Evolutionary conservation across 1,284 basidiomycete genomes (phyloP).

Genomic region (Cutaneotrichosporon spelunceum): DNA sequence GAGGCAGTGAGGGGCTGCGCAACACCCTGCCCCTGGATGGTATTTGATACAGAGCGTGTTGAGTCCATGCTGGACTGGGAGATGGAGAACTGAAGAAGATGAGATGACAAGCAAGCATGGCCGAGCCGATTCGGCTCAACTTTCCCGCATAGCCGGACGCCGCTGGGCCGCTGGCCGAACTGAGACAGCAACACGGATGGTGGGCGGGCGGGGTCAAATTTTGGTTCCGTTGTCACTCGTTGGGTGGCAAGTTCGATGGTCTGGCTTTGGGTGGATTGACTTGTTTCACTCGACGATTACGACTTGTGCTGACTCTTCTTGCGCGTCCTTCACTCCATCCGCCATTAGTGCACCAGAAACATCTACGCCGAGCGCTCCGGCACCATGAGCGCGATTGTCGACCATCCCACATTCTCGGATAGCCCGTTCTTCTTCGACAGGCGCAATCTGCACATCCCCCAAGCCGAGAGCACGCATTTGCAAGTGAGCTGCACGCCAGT

Average conservation of each 20-base stretch:
- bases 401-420: slow-evolving; percentile 50
- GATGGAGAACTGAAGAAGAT: slow-evolving; percentile 4
- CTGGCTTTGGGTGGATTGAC: not conserved
- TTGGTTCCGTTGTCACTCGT: slow-evolving; percentile 12
- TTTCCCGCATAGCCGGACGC: not conserved
- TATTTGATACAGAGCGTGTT: slow-evolving; percentile 17
- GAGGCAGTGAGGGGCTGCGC: not conserved
- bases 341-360: not conserved
- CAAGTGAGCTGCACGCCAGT: slow-evolving; percentile 32
- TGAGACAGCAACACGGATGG: not conserved
- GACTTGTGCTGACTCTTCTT: not conserved
- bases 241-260: slow-evolving; percentile 17
- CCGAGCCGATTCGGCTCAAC: not conserved
- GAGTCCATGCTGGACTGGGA: slow-evolving; percentile 16
- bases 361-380: not conserved
- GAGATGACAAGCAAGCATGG: not conserved
- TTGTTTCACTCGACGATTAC: not conserved
- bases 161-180: not conserved
- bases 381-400: slow-evolving; percentile 23
- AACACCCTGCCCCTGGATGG: not conserved
- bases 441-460: slow-evolving; percentile 39
- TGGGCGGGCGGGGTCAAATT: slow-evolving; percentile 9
- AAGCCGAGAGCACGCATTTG: slow-evolving; percentile 40
- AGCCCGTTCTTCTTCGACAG: slow-evolving; percentile 52
- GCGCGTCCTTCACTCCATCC: slow-evolving; percentile 5